A percentile compares a stretch with the other conserved stretches of the same genome.
These are phyloP conservation scores for Linnemannia zychae DNA, from an alignment of 192 early-diverging fungal species.

Conservation along the genomic window DNA sequence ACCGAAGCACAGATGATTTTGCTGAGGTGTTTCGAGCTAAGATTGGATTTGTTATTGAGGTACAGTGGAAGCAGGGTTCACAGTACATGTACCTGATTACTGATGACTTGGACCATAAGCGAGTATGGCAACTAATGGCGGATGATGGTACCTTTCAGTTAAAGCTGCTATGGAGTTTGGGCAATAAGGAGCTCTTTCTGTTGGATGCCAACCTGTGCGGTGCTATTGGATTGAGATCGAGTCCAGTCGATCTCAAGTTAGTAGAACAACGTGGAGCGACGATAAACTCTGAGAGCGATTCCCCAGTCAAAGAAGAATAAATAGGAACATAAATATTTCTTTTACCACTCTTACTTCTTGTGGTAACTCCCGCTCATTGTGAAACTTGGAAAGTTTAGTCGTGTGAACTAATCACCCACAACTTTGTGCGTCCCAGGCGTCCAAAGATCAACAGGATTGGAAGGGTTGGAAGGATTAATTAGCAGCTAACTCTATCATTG, in stretches of 20 bases:
- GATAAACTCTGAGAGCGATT: too few relatives aligned
- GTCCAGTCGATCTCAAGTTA: background rate
- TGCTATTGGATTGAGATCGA: background rate
- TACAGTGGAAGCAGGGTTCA: background rate
- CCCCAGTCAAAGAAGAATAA: too few relatives aligned
- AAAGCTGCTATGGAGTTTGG: background rate
- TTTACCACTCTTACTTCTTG: too few relatives aligned
- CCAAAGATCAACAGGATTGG: too few relatives aligned
- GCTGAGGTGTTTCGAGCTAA: background rate
- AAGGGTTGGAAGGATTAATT: too few relatives aligned
- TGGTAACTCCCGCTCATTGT: too few relatives aligned
- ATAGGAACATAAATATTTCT: too few relatives aligned
- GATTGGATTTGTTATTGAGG: background rate
- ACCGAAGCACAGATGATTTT: background rate
- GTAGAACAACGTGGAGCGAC: background rate
- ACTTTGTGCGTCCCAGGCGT: too few relatives aligned
- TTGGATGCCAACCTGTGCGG: background rate
- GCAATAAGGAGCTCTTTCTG: background rate
- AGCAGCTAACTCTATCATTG: too few relatives aligned
- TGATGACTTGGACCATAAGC: background rate
- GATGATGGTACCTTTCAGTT: background rate
- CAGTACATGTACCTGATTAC: background rate
- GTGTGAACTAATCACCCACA: too few relatives aligned
- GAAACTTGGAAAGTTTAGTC: too few relatives aligned
- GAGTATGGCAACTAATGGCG: background rate